Evolutionary conservation across 495 filamentous ascomycete genomes (phyloP).

Genomic region (Aspergillus asperescens): DNA sequence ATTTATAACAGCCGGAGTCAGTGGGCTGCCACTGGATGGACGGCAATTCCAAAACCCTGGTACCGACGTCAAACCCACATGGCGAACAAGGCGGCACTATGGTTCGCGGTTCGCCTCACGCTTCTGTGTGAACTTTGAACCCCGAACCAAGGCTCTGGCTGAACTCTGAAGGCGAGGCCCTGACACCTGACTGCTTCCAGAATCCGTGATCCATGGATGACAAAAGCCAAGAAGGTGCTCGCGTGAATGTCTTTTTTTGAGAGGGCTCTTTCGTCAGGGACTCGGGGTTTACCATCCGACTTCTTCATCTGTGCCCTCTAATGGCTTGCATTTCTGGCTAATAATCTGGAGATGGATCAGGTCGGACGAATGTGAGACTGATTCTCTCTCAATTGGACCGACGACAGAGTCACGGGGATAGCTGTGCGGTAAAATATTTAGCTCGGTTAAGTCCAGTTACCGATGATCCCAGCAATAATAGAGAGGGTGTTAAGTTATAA

Average conservation of each 20-base stretch:
- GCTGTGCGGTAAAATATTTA: not conserved
- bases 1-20: no score
- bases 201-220: not conserved
- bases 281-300: not conserved
- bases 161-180: conserved; percentile 5
- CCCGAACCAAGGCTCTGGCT: not conserved
- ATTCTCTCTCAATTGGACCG: not conserved
- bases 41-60: conserved; percentile 2
- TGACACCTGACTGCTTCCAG: conserved; percentile 5
- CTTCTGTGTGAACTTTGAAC: not conserved
- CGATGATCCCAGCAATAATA: not conserved
- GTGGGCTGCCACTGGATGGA: no score
- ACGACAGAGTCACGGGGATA: not conserved
- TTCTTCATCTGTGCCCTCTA: not conserved
- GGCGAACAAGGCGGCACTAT: conserved; percentile 2
- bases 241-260: not conserved
- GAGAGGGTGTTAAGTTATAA: not conserved
- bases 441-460: not conserved
- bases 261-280: not conserved
- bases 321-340: conserved; percentile 2
- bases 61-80: conserved; percentile 29
- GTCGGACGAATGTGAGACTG: not conserved
- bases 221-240: not conserved
- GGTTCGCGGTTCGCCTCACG: conserved; percentile 8
- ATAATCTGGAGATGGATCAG: not conserved